Percentiles rank a stretch among this genome's conserved stretches.
Conservation (phyloP, 1,284 basidiomycete species). For the Ustilago loliicola region DNA sequence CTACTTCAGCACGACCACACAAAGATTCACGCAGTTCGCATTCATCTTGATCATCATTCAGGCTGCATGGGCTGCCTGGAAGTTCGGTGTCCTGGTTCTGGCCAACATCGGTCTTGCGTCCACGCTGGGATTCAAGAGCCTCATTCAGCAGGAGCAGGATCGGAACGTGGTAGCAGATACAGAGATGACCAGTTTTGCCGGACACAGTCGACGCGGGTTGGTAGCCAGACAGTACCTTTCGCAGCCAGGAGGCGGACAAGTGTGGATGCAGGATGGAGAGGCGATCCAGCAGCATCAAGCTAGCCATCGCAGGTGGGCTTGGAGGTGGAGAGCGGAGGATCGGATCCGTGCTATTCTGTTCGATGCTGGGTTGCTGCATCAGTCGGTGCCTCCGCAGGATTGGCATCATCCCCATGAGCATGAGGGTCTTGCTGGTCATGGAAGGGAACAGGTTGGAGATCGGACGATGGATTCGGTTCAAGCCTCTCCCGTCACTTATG, state of each 20-base stretch:
- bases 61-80: slow-evolving; percentile 54
- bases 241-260: neutral
- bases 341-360: slow-evolving; percentile 46
- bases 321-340: slow-evolving; percentile 47
- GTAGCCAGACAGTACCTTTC: slow-evolving; percentile 3
- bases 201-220: slow-evolving; percentile 16
- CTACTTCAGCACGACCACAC: slow-evolving; percentile 39
- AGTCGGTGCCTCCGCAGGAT: slow-evolving; percentile 10
- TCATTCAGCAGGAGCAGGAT: slow-evolving; percentile 32
- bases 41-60: slow-evolving; percentile 53
- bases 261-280: slow-evolving; percentile 17
- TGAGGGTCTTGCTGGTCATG: neutral
- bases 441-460: neutral
- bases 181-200: slow-evolving; percentile 21
- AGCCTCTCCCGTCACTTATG: neutral
- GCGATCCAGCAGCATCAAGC: slow-evolving; percentile 20
- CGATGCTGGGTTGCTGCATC: slow-evolving; percentile 31
- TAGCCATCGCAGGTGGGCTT: slow-evolving; percentile 34
- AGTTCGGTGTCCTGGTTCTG: slow-evolving; percentile 33
- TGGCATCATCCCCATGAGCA: slow-evolving; percentile 13
- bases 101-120: slow-evolving; percentile 30
- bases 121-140: slow-evolving; percentile 27
- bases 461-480: slow-evolving; percentile 3
- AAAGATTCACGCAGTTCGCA: slow-evolving; percentile 36
- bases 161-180: slow-evolving; percentile 13